These are phyloP conservation scores for Penicillium paradoxum DNA, from an alignment of 495 filamentous ascomycete species.

Conservation along the genomic window DNA sequence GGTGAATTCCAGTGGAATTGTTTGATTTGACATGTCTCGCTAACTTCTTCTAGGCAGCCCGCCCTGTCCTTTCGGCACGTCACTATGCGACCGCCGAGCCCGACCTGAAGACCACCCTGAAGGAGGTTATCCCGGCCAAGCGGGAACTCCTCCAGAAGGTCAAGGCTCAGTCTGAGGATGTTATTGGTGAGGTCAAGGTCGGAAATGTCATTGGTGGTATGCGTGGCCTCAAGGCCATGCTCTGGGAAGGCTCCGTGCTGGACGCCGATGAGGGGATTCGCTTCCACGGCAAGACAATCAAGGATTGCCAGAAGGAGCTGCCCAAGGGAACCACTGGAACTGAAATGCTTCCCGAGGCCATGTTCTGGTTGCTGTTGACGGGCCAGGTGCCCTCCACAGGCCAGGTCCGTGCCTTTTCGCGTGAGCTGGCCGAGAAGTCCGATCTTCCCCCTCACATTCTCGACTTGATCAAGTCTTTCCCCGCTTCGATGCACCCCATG, in stretches of 20 bases:
- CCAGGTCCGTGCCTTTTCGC: slow-evolving; percentile 77
- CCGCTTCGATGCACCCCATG: slow-evolving; percentile 89
- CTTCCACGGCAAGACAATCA: slow-evolving; percentile 96
- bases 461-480: slow-evolving; percentile 87
- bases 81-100: slow-evolving; percentile 64
- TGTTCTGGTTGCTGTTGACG: slow-evolving; percentile 98
- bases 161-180: slow-evolving; percentile 76
- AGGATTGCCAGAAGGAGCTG: slow-evolving; percentile 90
- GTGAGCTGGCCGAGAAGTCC: slow-evolving; percentile 82
- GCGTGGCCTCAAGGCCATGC: slow-evolving; percentile 95
- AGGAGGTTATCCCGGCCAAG: slow-evolving; percentile 81
- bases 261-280: slow-evolving; percentile 96
- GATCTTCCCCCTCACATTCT: slow-evolving; percentile 77
- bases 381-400: slow-evolving; percentile 79
- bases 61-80: slow-evolving; percentile 27
- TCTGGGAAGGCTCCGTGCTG: slow-evolving; percentile 97
- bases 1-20: slow-evolving; percentile 18
- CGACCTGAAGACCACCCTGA: slow-evolving; percentile 81
- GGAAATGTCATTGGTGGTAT: slow-evolving; percentile 93
- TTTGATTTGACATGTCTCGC: too few species aligned
- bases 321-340: slow-evolving; percentile 90
- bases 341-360: slow-evolving; percentile 98
- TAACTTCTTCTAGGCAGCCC: slow-evolving; percentile 16
- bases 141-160: slow-evolving; percentile 87
- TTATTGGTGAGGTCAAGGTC: slow-evolving; percentile 88